Conservation (phyloP, 352 stramenopile species). For the Salisapilia sapeloensis region DNA sequence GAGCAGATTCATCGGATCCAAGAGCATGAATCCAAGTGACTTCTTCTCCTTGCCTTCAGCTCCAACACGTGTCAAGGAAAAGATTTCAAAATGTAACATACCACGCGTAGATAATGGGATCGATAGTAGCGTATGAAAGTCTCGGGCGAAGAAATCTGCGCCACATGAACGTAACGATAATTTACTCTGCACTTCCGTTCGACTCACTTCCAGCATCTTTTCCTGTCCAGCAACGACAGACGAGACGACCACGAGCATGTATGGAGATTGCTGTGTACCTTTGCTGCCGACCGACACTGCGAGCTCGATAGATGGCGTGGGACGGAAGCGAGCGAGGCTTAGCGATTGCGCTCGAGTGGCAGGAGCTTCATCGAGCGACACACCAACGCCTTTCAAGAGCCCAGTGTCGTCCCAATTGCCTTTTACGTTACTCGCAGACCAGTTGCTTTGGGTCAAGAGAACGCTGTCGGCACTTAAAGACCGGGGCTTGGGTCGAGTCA, state of each 20-base stretch:
- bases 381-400: no score
- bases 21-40: slow-evolving; percentile 54
- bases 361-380: no score
- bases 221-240: slow-evolving; percentile 25
- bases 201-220: slow-evolving; percentile 29
- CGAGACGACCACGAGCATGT: slow-evolving; percentile 63
- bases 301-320: slow-evolving; percentile 40
- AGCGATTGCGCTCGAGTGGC: slow-evolving; percentile 32
- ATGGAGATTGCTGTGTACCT: slow-evolving; percentile 33
- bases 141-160: slow-evolving; percentile 52
- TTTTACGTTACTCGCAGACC: no score
- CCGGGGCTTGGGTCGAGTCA: no score
- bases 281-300: slow-evolving; percentile 63
- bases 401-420: no score
- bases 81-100: slow-evolving; percentile 73
- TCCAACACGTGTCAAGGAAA: slow-evolving; percentile 30
- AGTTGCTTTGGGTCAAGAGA: no score
- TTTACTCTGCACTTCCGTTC: slow-evolving; percentile 58
- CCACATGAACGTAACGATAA: slow-evolving; percentile 51
- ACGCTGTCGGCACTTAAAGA: no score
- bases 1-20: slow-evolving; percentile 49
- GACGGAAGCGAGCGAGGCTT: slow-evolving; percentile 49
- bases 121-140: slow-evolving; percentile 59
- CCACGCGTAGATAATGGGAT: slow-evolving; percentile 39
- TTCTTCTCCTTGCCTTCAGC: slow-evolving; percentile 45